Evolutionary conservation across 495 filamentous ascomycete species (phyloP).

Genomic region (Aspergillus hancockii): DNA sequence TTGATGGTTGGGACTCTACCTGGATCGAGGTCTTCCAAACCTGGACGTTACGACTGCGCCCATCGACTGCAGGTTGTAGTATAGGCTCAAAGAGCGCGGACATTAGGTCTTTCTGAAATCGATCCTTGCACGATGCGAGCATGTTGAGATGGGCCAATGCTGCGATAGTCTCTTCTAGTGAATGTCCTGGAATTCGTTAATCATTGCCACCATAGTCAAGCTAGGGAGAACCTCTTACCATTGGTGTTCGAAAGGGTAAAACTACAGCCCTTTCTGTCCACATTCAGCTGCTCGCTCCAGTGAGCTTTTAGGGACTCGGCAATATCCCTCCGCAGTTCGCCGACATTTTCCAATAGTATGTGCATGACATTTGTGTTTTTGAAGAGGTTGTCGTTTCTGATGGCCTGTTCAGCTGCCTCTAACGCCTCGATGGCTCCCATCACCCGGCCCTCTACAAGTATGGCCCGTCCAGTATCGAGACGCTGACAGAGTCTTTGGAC

Average conservation of each 20-base stretch:
- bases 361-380: conserved; percentile 41
- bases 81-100: conserved; percentile 37
- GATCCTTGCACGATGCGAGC: conserved; percentile 32
- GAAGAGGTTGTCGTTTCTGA: conserved; percentile 34
- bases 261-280: conserved; percentile 50
- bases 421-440: conserved; percentile 59
- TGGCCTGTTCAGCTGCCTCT: conserved; percentile 51
- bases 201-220: neutral
- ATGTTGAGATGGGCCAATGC: conserved; percentile 37
- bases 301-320: conserved; percentile 30
- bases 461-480: conserved; percentile 47
- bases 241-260: conserved; percentile 48
- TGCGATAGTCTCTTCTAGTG: conserved; percentile 36
- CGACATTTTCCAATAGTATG: conserved; percentile 35
- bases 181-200: conserved; percentile 18
- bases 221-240: conserved; percentile 13
- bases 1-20: conserved; percentile 30
- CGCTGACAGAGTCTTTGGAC: conserved; percentile 49
- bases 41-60: conserved; percentile 30
- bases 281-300: conserved; percentile 55
- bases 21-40: conserved; percentile 33
- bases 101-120: conserved; percentile 37
- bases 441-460: conserved; percentile 48
- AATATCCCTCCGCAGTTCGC: conserved; percentile 35
- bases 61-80: conserved; percentile 27